Evolutionary conservation across 371 early-diverging fungal species (phyloP).

Genomic region (Saksenaea oblongispora): DNA sequence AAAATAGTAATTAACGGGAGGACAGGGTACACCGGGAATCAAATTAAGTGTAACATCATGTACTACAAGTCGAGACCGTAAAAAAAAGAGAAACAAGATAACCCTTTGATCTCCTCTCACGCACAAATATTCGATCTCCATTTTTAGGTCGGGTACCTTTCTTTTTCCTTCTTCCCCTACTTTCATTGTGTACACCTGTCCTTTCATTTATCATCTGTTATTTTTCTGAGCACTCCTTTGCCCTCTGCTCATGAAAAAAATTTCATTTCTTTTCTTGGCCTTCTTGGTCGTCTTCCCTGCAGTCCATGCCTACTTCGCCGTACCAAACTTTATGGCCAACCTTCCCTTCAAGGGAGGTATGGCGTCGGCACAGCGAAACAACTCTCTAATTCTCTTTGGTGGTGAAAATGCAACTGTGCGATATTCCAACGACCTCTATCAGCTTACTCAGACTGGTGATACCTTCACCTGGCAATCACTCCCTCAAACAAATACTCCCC

Average conservation of each 20-base stretch:
- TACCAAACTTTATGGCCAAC: conserved; percentile 16
- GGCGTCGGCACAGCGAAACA: conserved; percentile 22
- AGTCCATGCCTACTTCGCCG: conserved; percentile 25
- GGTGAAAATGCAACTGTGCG: conserved; percentile 26
- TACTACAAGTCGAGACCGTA: conserved; percentile 3
- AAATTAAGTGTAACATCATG: conserved; percentile 3
- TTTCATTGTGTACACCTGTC: conserved; percentile 4
- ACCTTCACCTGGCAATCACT: conserved; percentile 20
- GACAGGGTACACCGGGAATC: not conserved
- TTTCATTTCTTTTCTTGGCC: conserved; percentile 20
- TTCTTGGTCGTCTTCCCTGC: not conserved
- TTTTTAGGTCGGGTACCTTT: conserved; percentile 8
- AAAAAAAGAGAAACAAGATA: not conserved
- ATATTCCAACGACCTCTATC: conserved; percentile 24
- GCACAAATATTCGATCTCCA: conserved; percentile 6
- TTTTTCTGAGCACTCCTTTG: conserved; percentile 7
- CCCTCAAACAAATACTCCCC: conserved; percentile 23
- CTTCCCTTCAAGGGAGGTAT: conserved; percentile 32
- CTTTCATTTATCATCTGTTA: conserved; percentile 6
- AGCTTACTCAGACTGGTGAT: conserved; percentile 18
- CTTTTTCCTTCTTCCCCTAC: conserved; percentile 4
- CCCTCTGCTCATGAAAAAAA: conserved; percentile 7
- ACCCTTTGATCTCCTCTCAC: conserved; percentile 3
- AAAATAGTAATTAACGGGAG: not conserved
- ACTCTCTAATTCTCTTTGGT: conserved; percentile 33